Evolutionary conservation across 2,329 filamentous ascomycete genomes (phyloP), one percentile per base, ranked within the genome.

Genomic region (Diaporthe amygdali): DNA sequence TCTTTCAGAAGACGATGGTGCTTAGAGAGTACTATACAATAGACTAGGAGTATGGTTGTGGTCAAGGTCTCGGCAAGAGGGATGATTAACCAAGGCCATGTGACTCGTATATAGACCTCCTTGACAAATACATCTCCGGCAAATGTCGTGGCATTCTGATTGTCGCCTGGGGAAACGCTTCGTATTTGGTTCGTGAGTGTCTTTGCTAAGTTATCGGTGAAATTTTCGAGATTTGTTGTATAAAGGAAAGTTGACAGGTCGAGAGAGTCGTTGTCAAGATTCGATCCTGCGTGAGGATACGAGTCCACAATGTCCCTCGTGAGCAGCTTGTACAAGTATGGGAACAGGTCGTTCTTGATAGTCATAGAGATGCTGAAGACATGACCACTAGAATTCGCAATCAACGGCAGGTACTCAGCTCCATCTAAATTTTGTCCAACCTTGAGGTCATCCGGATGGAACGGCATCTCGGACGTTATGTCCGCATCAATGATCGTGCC

Each of bases 41-140:
- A 20, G 27, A 77, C 73, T 75, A 81, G 72, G 22, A 79, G 72
- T 1, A 75, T 30, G 2, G 73, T 72, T 1, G 76, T 74, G 2
- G 76, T 17, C 10, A 76, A 14, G 5, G 74, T 73, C 56, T 76
- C 72, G 5, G 54, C 39, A 1, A 77, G 37, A 6, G 79, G 77
- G 9, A 80, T 63, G 30, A 76, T 74, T 7, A 80, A 70, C 79
- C 78, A 81, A 1, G 74, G 73, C 79, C 79, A 81, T 15, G 75
- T 74, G 10, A 81, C 78, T n/a, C 74, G 66, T 44, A 78, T 76
- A 34, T 75, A 80, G 5, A 76, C 77, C 71, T 78, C 76, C n/a
- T 55, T 68, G 10, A 69, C 51, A 39, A 71, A 77, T 1, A 75
- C 76, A 7, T 69, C 39, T 3, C 79, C 78, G 0, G 30, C 30